Evolutionary conservation across 2,329 filamentous ascomycete species (phyloP), one percentile per base, ranked within the genome.

Genomic region (Acephala macrosclerotiorum): DNA sequence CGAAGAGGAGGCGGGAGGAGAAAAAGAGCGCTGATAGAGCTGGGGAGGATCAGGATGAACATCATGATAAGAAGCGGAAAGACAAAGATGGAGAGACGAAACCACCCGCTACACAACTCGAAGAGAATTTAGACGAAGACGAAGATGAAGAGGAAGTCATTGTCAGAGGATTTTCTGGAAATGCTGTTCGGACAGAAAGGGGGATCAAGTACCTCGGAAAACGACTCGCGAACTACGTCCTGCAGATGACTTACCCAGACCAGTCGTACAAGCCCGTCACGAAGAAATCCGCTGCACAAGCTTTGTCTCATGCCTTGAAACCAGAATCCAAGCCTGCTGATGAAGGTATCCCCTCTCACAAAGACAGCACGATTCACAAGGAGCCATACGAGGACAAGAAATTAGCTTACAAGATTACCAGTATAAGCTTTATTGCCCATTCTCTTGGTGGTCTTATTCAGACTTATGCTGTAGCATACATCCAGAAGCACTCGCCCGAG

Each of bases 151-250:
- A 96, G 73, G 87, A 97, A 75, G 90, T 97, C 16, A 89, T 98
- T 72, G 95, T 97, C 2, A 86, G 95, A 69, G 95, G 95, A 1
- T 98, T 95, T 76, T 89, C 90, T 7, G 94, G 93, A 56, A 98
- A 98, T 77, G 93, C 92, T 8, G 93, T 93, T 38, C 90, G 91
- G 64, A 99, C 96, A 1, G 96, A 99, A 79, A 89, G 91, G 70
- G 96, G 96, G 18, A 98, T 99, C 75, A 97, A 98, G 77, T 99
- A 97, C 78, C 86, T 99, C 5, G 96, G 96, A 22, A 98, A 98
- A 78, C 88, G 96, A 59, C 86, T 99, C 29, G 96, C 96, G 22
- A 94, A 94, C 81, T 97, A 95, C 76, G 88, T 98, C 35, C 83
- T 99, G 51, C 87, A 90, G 60, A 89, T 97, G 81, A 97, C 95